Evolutionary conservation across 257 asterid genomes (phyloP).

Genomic region (Paulownia fortunei): DNA sequence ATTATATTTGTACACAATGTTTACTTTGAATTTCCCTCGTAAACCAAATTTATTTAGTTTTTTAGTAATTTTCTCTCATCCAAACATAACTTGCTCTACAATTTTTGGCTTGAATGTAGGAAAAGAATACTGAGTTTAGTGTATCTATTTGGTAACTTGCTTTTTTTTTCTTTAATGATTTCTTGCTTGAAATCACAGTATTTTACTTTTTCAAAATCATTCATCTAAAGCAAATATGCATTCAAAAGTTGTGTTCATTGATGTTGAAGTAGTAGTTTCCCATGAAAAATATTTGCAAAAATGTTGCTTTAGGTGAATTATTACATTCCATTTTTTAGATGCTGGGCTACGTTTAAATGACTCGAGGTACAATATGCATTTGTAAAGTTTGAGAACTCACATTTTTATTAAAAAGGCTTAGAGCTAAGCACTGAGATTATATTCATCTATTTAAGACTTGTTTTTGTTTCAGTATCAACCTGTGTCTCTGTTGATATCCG

Average conservation of each 20-base stretch:
- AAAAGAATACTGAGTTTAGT: not conserved
- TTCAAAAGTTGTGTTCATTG: not conserved
- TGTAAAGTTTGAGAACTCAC: not conserved
- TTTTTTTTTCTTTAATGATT: not conserved
- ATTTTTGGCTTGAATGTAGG: not conserved
- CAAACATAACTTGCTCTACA: not conserved
- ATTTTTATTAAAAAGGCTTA: not conserved
- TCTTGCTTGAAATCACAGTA: not conserved
- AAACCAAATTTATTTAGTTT: not conserved
- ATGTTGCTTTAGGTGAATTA: slow-evolving; percentile 3
- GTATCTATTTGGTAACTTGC: not conserved
- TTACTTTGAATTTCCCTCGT: not conserved
- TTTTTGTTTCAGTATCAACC: not conserved
- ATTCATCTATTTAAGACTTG: not conserved
- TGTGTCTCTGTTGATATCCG: not conserved
- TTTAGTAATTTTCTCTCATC: not conserved
- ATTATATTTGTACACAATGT: not conserved
- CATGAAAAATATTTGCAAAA: not conserved
- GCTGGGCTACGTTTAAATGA: not conserved
- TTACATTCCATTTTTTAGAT: no score
- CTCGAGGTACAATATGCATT: not conserved
- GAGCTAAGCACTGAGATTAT: not conserved
- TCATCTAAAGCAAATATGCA: not conserved
- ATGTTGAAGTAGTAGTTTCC: not conserved
- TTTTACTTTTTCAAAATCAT: not conserved